Base-by-base conservation (phyloP, 2,329 filamentous ascomycete genomes). In the Fusarium brachygibbosum region DNA sequence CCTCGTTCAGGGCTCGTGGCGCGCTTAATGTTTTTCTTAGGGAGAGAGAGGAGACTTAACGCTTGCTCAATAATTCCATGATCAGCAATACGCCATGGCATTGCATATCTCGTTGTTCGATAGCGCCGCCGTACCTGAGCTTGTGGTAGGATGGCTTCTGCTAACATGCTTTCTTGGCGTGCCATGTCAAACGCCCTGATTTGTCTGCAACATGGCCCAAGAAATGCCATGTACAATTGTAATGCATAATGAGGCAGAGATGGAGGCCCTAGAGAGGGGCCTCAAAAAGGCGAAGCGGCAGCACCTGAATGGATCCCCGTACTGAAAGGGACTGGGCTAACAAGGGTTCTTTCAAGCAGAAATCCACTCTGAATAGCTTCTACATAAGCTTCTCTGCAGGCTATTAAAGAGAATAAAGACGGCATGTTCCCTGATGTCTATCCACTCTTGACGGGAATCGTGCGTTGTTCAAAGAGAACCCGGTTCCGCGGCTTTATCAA, bases 81-180 rank as follows among this genome's bases (percentile, higher is more conserved):
- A 60, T 70, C 63, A 68, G 61, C 63, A 63, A 74, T 56, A 66
- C 71, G 62, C 67, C 69, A 69, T 73, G 52, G 61, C 50, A 63
- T 52, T 72, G 61, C 71, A 74, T 72, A 66, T 60, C 60, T 45
- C 57, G 61, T 58, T 46, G 58, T 41, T 64, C 52, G 58, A 72
- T 72, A 71, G 71, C 32, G 48, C 34, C 10, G 13, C 44, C 31
- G 60, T 65, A 58, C 63, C 69, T 63, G 52, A 60, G 49, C 60
- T 49, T 51, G 57, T 68, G 67, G 54, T 60, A 62, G 61, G 66
- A 58, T 70, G 29, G 66, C 50, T 68, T 70, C 52, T 52, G 23
- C 41, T 49, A 38, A 57, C 51, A 63, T 65, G 25, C 60, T 66
- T 64, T 59, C 64, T 55, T 68, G 49, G 60, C 48, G 23, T 44